These are phyloP conservation scores for Melanomma pulvis-pyrius DNA, from an alignment of 495 filamentous ascomycete species.

Conservation along the genomic window DNA sequence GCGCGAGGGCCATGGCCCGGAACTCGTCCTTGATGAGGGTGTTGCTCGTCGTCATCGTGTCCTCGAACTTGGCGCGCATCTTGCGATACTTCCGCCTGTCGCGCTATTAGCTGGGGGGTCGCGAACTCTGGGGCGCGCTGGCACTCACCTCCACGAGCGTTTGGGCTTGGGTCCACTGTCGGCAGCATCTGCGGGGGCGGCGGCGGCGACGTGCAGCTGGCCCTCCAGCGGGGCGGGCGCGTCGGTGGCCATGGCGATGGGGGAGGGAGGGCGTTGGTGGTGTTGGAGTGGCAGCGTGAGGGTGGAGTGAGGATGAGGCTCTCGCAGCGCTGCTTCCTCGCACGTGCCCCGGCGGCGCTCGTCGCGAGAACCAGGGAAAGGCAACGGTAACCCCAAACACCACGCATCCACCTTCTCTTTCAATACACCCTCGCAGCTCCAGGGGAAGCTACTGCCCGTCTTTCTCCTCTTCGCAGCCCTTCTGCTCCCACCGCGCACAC, in stretches of 20 bases:
- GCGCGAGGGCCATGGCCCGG: constrained; percentile 72
- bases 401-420: neutral
- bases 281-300: neutral
- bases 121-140: neutral
- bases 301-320: neutral
- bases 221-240: constrained; percentile 10
- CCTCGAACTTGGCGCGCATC: constrained; percentile 82
- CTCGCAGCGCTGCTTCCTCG: neutral
- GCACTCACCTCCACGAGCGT: constrained; percentile 37
- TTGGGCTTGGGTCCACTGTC: constrained; percentile 30
- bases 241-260: constrained; percentile 29
- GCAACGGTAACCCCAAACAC: neutral
- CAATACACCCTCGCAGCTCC: neutral
- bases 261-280: constrained; percentile 5
- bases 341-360: neutral
- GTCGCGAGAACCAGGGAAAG: neutral
- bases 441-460: neutral
- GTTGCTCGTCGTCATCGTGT: constrained; percentile 77
- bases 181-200: constrained; percentile 6
- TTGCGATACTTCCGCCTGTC: constrained; percentile 79
- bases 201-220: constrained; percentile 6
- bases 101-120: neutral
- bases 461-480: neutral
- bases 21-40: constrained; percentile 75
- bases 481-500: neutral